Base-by-base conservation (phyloP, 2,329 filamentous ascomycete genomes). In the Fusarium sp. region DNA sequence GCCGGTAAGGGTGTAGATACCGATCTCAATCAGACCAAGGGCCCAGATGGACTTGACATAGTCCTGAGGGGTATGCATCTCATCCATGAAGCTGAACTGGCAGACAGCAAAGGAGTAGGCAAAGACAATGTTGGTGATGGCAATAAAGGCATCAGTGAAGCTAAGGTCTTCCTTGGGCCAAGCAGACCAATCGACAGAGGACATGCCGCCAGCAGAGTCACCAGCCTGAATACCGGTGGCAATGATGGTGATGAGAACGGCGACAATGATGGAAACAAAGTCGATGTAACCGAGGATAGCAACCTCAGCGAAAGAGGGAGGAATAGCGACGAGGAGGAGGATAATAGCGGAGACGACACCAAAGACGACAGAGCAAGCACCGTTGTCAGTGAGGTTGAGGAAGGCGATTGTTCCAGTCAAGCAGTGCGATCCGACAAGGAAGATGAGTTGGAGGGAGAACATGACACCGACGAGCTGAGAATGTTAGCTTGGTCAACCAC, bases 361-460 rank as follows among this genome's bases (percentile, higher is more conserved):
- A 63, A 84, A 85, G 51, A 82, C 79, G 45, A 85, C 72, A 20
- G 81, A 81, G 77, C 83, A 85, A 17, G 78, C 74, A 48, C 76
- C 86, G 66, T 91, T 85, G 5, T 86, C 77, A 6, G 89, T 89
- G 52, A 93, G 82, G 51, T 85, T 88, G 71, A 89, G 89, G 78
- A 92, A 87, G 69, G 90, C 90, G 72, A 92, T 90, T 33, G 85
- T 86, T 69, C 92, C 92, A 0, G 90, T 92, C 65, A 93, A 81
- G 52, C 91, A 83, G 78, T 94, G 92, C n/a, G 90, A 91, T 34
- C 87, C 89, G 78, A 91, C 89, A 71, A 92, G 86, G 79, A 93
- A 92, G 57, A 91, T 80, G 39, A 93, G 81, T 77, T 92, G 88
- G 18, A 92, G 78, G 11, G 86, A 80, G 71, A 91, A 90, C 67